Conservation (phyloP, 2,329 filamentous ascomycete species). For the Chalaropsis ovoidea region DNA sequence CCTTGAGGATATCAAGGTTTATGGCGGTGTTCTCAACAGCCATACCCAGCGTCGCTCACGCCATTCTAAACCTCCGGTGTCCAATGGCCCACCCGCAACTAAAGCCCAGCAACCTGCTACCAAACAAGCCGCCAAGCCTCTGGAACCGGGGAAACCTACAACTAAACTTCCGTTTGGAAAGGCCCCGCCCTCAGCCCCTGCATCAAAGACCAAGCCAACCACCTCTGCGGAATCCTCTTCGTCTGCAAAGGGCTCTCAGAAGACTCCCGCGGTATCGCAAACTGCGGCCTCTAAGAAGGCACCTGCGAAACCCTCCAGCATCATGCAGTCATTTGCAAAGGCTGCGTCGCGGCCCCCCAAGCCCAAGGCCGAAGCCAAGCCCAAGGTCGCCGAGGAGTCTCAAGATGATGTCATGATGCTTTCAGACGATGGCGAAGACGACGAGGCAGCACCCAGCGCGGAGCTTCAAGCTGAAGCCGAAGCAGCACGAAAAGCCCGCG, state of each 20-base stretch:
- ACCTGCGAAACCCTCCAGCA: constrained; percentile 38
- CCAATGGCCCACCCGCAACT: not conserved
- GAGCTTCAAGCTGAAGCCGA: constrained; percentile 27
- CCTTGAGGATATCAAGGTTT: constrained; percentile 17
- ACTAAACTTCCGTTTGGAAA: constrained; percentile 16
- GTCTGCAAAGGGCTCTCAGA: not conserved
- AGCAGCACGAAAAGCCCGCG: constrained; percentile 28
- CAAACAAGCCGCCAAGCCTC: not conserved
- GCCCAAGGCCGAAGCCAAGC: constrained; percentile 39
- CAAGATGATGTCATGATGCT: constrained; percentile 30
- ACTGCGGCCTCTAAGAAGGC: constrained; percentile 4
- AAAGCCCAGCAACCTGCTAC: not conserved
- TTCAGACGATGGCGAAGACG: constrained; percentile 37
- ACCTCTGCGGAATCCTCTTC: not conserved
- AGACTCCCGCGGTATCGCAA: constrained; percentile 2
- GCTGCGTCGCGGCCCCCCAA: constrained; percentile 36
- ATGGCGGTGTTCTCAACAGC: constrained; percentile 17
- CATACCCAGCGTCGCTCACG: constrained; percentile 14
- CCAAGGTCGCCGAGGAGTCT: constrained; percentile 21
- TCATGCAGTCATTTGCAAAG: constrained; percentile 75
- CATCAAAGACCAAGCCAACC: not conserved
- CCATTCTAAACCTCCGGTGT: not conserved
- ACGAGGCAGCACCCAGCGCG: constrained; percentile 28
- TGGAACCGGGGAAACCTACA: constrained; percentile 8
- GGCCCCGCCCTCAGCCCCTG: not conserved